Evolutionary conservation across 176 grass and related monocot genomes (phyloP), one percentile per base, ranked within the genome.

Genomic region (Cymbopogon citratus): DNA sequence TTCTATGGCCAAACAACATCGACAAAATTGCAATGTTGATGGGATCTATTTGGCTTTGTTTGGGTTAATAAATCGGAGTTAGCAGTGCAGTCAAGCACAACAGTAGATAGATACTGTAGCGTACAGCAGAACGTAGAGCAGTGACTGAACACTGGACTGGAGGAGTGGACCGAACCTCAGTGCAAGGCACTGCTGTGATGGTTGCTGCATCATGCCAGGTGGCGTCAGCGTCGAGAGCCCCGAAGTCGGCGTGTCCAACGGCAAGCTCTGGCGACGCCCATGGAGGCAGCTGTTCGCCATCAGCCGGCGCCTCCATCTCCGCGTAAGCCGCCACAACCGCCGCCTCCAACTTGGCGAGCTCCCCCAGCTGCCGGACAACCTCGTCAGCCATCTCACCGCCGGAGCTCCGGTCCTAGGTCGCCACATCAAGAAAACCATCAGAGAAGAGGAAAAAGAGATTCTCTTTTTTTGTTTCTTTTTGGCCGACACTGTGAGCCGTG

Each of bases 311-410:
- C 64, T 91, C 86, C 19, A 7, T 36, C n/a, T 80, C 83, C 61
- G 86, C 69, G 70, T 43, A 60, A 45, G 21, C 21, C 31, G 62
- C 63, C 34, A 9, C 66, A 19, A 15, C 45, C 3, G 18, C 38
- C 31, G 49, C 45, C 73, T 95, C 95, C 12, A 85, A 48, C 61
- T 75, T 95, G 71, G 86, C 71, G 24, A 95, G 85, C 76, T 91
- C 90, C 12, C 79, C 69, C 5, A 93, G 87, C 85, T 95, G 92
- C 49, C 66, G 85, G 63, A 90, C 34, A 16, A 91, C 80, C 85
- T 95, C 90, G 14, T 78, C 75, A 8, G 72, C 56, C 19, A 87
- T 71, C 82, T 63, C 80, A 25, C 83, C 83, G 63, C 73, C 75
- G 16, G 83, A 56, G n/a, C 77, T 85, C 73, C 43, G 45, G 41